phyloP scores from a whole-genome alignment of 2,329 filamentous ascomycete genomes.

The Ambrosiella cleistominuta region DNA sequence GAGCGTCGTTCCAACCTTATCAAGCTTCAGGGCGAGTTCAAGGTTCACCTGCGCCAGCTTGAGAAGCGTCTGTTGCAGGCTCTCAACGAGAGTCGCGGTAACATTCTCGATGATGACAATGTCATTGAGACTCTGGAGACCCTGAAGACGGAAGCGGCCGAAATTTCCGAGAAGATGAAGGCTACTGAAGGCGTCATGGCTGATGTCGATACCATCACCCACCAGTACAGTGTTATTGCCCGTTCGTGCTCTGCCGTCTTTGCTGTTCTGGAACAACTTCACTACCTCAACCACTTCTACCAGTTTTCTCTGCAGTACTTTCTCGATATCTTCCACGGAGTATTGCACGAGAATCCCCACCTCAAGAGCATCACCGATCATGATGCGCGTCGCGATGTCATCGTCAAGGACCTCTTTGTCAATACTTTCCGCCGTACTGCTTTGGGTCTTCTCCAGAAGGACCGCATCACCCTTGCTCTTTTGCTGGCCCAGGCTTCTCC shows the following conservation, averaged over 20 bases:
- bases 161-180: conserved; percentile 89
- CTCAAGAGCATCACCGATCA: conserved; percentile 55
- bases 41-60: conserved; percentile 86
- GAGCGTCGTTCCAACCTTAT: conserved; percentile 92
- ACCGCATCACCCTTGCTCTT: conserved; percentile 86
- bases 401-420: conserved; percentile 79
- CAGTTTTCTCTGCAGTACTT: conserved; percentile 99
- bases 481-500: conserved; percentile 90
- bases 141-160: conserved; percentile 89
- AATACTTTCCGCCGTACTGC: conserved; percentile 89
- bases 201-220: conserved; percentile 89
- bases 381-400: conserved; percentile 67
- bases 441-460: conserved; percentile 78
- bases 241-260: conserved; percentile 94
- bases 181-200: conserved; percentile 97
- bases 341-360: conserved; percentile 64
- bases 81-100: conserved; percentile 90
- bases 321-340: conserved; percentile 88
- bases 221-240: conserved; percentile 85
- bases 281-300: conserved; percentile 98
- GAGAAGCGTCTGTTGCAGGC: conserved; percentile 90
- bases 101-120: conserved; percentile 94
- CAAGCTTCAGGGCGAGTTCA: conserved; percentile 98
- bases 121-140: conserved; percentile 97
- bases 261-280: conserved; percentile 86